Percentiles rank a stretch among this genome's conserved stretches.
phyloP scores from a whole-genome alignment of 2,329 filamentous ascomycete genomes.

The Thelonectria blattea region DNA sequence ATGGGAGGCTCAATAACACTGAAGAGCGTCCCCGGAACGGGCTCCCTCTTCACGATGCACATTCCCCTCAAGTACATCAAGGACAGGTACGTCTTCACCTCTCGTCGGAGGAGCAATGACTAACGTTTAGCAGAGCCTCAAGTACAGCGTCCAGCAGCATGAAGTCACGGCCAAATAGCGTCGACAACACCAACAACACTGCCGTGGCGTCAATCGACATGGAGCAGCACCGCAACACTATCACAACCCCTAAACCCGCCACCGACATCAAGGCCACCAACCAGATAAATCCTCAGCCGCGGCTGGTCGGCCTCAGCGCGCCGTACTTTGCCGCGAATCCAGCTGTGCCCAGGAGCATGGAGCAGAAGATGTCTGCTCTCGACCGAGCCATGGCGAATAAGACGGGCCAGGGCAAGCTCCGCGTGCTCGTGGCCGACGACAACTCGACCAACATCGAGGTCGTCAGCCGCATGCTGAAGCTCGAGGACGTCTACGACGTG shows the following conservation, averaged over 20 bases:
- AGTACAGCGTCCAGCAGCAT: constrained; percentile 62
- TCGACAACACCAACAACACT: constrained; percentile 43
- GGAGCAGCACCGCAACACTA: constrained; percentile 44
- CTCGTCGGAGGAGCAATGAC: background rate
- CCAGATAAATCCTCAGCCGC: constrained; percentile 71
- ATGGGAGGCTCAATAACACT: constrained; percentile 82
- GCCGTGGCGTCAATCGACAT: constrained; percentile 36
- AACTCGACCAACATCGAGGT: constrained; percentile 65
- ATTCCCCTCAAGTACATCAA: constrained; percentile 81
- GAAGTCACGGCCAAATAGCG: constrained; percentile 56
- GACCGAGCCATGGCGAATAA: constrained; percentile 69
- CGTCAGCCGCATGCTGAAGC: constrained; percentile 69
- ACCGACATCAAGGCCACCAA: constrained; percentile 40
- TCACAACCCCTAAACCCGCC: constrained; percentile 30
- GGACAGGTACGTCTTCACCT: constrained; percentile 52
- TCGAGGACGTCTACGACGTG: constrained; percentile 84
- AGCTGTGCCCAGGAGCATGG: constrained; percentile 46
- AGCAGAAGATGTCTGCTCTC: constrained; percentile 69
- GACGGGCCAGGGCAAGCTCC: constrained; percentile 67
- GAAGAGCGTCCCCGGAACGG: constrained; percentile 72
- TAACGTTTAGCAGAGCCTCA: constrained; percentile 48
- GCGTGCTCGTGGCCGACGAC: constrained; percentile 83
- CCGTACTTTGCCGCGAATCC: constrained; percentile 73
- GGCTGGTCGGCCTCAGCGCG: constrained; percentile 80
- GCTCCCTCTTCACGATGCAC: constrained; percentile 81